Evolutionary conservation across 83 land plant species (phyloP).

Genomic region (Isoetes engelmannii): DNA sequence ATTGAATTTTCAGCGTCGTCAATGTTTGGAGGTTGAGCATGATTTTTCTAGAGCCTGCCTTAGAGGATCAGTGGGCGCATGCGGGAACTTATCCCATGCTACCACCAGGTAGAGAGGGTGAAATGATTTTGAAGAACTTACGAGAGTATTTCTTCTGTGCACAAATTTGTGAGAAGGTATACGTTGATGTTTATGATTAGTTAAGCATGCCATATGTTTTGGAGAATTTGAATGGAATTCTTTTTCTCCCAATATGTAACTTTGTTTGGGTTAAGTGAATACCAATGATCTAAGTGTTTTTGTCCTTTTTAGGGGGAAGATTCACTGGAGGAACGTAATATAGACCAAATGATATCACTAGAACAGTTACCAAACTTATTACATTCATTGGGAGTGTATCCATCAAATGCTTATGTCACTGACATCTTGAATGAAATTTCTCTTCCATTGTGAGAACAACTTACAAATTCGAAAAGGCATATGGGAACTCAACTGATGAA

Average conservation of each 20-base stretch:
- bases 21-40: conserved; percentile 20
- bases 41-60: conserved; percentile 5
- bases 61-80: conserved; percentile 8
- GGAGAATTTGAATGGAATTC: not conserved
- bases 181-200: not conserved
- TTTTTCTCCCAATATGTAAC: not conserved
- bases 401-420: conserved; percentile 10
- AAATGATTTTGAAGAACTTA: conserved; percentile 7
- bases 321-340: conserved; percentile 10
- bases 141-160: conserved; percentile 17
- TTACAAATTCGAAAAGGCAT: too few species aligned
- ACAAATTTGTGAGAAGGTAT: conserved; percentile 19
- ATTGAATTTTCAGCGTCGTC: conserved; percentile 11
- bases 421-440: conserved; percentile 10
- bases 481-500: not conserved
- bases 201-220: not conserved
- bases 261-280: not conserved
- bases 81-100: conserved; percentile 7
- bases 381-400: conserved; percentile 12
- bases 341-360: conserved; percentile 11
- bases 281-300: not conserved
- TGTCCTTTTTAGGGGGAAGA: conserved; percentile 12
- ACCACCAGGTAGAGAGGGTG: conserved; percentile 11
- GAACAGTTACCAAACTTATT: conserved; percentile 12
- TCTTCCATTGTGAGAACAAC: conserved; percentile 12